phyloP scores from a whole-genome alignment of 73 alveolate species.

The Halteria grandinella region DNA sequence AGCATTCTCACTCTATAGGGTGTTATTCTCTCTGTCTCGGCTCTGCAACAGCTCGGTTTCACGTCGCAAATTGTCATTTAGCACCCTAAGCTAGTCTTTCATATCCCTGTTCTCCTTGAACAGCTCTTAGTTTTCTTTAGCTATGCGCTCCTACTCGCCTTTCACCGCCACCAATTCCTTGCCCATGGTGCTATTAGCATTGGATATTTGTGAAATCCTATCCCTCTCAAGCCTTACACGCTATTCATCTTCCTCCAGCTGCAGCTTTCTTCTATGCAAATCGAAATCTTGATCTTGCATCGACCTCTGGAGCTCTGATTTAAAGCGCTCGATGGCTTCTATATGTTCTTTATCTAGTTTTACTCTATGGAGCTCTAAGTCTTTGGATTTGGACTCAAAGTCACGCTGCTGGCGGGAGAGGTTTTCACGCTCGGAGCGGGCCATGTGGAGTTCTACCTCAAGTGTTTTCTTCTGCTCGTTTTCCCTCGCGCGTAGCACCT shows the following conservation, averaged over 20 bases:
- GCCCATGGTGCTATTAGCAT: slow-evolving; percentile 18
- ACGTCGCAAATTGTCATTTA: slow-evolving; percentile 57
- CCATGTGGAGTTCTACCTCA: slow-evolving; percentile 66
- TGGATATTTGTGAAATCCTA: slow-evolving; percentile 42
- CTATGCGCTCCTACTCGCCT: slow-evolving; percentile 13
- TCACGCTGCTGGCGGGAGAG: slow-evolving; percentile 54
- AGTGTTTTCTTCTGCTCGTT: slow-evolving; percentile 63
- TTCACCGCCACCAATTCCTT: slow-evolving; percentile 47
- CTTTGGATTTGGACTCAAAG: slow-evolving; percentile 60
- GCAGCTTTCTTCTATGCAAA: slow-evolving; percentile 38
- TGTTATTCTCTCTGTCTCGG: neutral
- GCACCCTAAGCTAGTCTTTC: slow-evolving; percentile 48
- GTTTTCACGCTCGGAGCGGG: slow-evolving; percentile 55
- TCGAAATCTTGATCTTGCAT: slow-evolving; percentile 58
- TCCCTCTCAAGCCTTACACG: slow-evolving; percentile 52
- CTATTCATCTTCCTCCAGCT: slow-evolving; percentile 68
- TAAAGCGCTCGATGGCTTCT: slow-evolving; percentile 56
- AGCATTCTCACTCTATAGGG: slow-evolving; percentile 8
- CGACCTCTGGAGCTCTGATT: slow-evolving; percentile 56
- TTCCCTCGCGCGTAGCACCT: slow-evolving; percentile 63
- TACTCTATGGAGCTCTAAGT: slow-evolving; percentile 43
- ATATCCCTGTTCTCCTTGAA: slow-evolving; percentile 42
- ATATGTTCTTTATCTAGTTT: slow-evolving; percentile 39
- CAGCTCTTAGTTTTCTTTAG: slow-evolving; percentile 40
- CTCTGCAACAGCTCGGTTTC: slow-evolving; percentile 40